These are phyloP conservation scores for Leptographium lundbergii DNA, from an alignment of 2,329 filamentous ascomycete species.

Conservation along the genomic window DNA sequence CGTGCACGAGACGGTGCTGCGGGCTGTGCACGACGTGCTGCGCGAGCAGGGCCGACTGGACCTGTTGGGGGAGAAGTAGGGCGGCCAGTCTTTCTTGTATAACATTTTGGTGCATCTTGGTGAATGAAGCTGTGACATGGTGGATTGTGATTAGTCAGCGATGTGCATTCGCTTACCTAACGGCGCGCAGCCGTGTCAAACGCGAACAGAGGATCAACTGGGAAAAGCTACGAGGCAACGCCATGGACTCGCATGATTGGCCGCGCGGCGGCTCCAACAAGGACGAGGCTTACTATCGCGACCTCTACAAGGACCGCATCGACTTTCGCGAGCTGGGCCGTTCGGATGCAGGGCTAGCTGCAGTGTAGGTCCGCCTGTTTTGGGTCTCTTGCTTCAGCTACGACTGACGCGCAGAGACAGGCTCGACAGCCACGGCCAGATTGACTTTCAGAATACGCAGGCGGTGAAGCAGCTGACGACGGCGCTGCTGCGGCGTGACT, in stretches of 20 bases:
- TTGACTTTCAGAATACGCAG: conserved; percentile 71
- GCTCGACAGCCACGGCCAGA: conserved; percentile 29
- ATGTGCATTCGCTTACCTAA: not conserved
- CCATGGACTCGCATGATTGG: not conserved
- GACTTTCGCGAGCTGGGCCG: conserved; percentile 31
- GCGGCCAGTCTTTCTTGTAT: not conserved
- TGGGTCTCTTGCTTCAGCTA: not conserved
- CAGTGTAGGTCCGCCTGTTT: conserved; percentile 20
- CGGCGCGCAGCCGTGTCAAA: not conserved
- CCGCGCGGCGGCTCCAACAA: not conserved
- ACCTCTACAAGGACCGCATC: conserved; percentile 26
- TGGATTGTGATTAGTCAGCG: not conserved
- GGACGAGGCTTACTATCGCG: conserved; percentile 20
- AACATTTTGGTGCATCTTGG: not conserved
- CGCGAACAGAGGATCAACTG: not conserved
- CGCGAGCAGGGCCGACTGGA: conserved; percentile 8
- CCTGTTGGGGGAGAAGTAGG: conserved; percentile 2
- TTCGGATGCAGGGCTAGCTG: conserved; percentile 28
- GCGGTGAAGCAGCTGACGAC: conserved; percentile 74
- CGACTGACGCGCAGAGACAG: conserved; percentile 17
- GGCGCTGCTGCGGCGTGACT: conserved; percentile 63
- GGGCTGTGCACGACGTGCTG: conserved; percentile 10
- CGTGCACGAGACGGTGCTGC: conserved; percentile 31
- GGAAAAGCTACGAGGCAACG: conserved; percentile 12
- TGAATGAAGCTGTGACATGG: not conserved